Conservation (phyloP, 805 yeast genomes). For the Metschnikowia hibisci region DNA sequence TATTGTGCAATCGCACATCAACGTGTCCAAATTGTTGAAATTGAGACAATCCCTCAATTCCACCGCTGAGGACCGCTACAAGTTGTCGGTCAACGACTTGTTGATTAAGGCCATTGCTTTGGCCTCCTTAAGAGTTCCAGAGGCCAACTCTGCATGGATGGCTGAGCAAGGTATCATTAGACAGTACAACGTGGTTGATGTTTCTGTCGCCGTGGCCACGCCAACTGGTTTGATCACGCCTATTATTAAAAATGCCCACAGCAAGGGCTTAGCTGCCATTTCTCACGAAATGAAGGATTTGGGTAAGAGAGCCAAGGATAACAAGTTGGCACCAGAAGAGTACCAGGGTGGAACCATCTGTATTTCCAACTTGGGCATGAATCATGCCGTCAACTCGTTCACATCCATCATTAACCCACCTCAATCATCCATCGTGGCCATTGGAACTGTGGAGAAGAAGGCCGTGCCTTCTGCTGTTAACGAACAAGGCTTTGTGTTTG, state of each 20-base stretch:
- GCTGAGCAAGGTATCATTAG: constrained; percentile 86
- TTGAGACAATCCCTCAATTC: constrained; percentile 88
- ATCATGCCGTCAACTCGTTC: constrained; percentile 85
- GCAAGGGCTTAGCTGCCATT: constrained; percentile 80
- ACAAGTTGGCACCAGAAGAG: constrained; percentile 92
- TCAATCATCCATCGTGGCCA: constrained; percentile 88
- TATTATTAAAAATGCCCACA: constrained; percentile 81
- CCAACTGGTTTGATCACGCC: constrained; percentile 98
- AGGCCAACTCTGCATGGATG: constrained; percentile 91
- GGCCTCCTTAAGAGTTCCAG: constrained; percentile 88
- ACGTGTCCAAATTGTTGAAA: constrained; percentile 87
- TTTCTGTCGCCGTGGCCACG: constrained; percentile 97
- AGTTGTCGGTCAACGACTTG: constrained; percentile 89
- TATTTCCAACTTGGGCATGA: constrained; percentile 98
- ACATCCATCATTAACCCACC: constrained; percentile 99
- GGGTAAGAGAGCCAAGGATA: constrained; percentile 93
- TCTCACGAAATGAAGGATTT: constrained; percentile 84
- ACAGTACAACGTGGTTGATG: constrained; percentile 87
- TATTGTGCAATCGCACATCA: constrained; percentile 81
- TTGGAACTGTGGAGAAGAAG: constrained; percentile 87
- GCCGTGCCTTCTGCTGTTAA: constrained; percentile 90
- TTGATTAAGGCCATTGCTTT: constrained; percentile 90
- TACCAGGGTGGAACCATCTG: constrained; percentile 99
- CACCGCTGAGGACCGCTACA: constrained; percentile 79
- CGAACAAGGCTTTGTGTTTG: constrained; percentile 89